phyloP scores from a whole-genome alignment of 1,284 basidiomycete genomes.

The Cutaneotrichosporon sp. region DNA sequence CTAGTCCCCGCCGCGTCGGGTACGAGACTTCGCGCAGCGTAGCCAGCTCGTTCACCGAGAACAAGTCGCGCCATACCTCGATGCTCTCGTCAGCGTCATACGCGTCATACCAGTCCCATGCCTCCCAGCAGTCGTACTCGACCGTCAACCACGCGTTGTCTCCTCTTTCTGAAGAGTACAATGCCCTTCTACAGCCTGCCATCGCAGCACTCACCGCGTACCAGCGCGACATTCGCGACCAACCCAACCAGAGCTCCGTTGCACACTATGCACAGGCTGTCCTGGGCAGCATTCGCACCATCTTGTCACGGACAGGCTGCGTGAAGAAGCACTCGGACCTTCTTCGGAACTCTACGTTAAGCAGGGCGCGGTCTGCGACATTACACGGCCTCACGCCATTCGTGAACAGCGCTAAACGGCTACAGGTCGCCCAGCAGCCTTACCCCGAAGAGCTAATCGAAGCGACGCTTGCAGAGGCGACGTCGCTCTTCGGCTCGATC shows the following conservation, averaged over 20 bases:
- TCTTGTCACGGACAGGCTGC: constrained; percentile 80
- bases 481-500: constrained; percentile 2
- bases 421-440: not conserved
- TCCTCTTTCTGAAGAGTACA: constrained; percentile 28
- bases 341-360: constrained; percentile 49
- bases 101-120: constrained; percentile 11
- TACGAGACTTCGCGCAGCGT: constrained; percentile 2
- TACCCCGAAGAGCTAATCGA: constrained; percentile 11
- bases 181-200: constrained; percentile 57
- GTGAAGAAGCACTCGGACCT: constrained; percentile 76
- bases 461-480: not conserved
- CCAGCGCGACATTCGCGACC: constrained; percentile 1
- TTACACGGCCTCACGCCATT: constrained; percentile 6
- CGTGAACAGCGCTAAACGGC: constrained; percentile 5
- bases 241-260: constrained; percentile 1
- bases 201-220: constrained; percentile 43
- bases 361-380: not conserved
- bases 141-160: constrained; percentile 5
- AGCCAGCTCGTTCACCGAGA: constrained; percentile 1
- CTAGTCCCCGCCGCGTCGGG: not conserved
- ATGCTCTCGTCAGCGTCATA: constrained; percentile 18
- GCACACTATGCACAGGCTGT: constrained; percentile 5
- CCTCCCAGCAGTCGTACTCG: constrained; percentile 16
- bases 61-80: constrained; percentile 21
- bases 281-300: constrained; percentile 65